Conservation (phyloP, 2,329 filamentous ascomycete genomes). For the Pseudogymnoascus sp. region DNA sequence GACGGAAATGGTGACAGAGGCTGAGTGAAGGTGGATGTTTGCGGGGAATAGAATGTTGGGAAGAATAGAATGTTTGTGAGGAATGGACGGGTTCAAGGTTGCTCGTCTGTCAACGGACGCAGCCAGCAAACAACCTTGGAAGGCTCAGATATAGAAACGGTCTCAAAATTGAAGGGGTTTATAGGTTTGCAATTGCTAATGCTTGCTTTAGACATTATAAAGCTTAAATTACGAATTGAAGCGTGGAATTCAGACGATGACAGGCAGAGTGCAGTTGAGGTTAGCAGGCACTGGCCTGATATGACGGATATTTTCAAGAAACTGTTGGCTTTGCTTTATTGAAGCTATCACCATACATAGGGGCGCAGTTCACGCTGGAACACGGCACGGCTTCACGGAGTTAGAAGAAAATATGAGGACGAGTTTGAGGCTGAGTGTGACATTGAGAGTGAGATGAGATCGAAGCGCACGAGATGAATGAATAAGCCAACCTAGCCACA, state of each 20-base stretch:
- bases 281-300: background rate
- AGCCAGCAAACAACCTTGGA: background rate
- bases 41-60: background rate
- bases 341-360: background rate
- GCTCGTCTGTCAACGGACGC: background rate
- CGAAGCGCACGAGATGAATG: background rate
- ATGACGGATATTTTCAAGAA: background rate
- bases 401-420: background rate
- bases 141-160: background rate
- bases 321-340: background rate
- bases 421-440: background rate
- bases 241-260: background rate
- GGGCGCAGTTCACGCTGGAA: background rate
- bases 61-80: background rate
- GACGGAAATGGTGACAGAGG: no score
- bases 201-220: background rate
- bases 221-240: background rate
- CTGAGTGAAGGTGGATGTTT: background rate
- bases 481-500: background rate
- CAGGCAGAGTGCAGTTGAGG: background rate
- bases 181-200: background rate
- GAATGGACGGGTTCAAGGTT: no score
- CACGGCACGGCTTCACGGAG: background rate
- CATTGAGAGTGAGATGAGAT: background rate
- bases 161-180: background rate